Percentiles rank a stretch among this genome's conserved stretches.
These are phyloP conservation scores for Aegilops speltoides DNA, from an alignment of 176 grass and related monocot genomes.

Conservation along the genomic window DNA sequence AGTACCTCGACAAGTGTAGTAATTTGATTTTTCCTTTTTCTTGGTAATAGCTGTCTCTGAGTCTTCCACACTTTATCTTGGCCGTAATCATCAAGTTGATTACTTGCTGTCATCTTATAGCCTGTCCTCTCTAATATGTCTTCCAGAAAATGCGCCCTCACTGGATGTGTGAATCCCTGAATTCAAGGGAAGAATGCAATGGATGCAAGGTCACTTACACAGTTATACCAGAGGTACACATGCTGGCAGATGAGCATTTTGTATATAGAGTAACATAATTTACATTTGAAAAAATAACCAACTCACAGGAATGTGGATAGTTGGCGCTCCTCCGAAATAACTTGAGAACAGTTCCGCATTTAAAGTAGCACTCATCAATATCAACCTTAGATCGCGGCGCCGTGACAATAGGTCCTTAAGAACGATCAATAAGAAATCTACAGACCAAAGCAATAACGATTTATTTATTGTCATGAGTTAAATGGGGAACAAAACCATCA, in stretches of 20 bases:
- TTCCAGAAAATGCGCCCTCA: constrained; percentile 91
- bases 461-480: constrained; percentile 14
- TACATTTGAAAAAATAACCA: constrained; percentile 18
- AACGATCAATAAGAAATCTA: constrained; percentile 97
- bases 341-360: constrained; percentile 96
- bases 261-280: constrained; percentile 19
- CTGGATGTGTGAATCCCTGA: constrained; percentile 94
- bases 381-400: constrained; percentile 85
- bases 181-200: constrained; percentile 21
- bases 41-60: constrained; percentile 74
- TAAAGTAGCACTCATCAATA: constrained; percentile 99
- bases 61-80: constrained; percentile 99
- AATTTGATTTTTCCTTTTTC: constrained; percentile 97
- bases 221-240: constrained; percentile 15
- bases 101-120: constrained; percentile 87
- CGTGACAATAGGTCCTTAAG: constrained; percentile 86
- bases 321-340: constrained; percentile 91
- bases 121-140: constrained; percentile 94
- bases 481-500: constrained; percentile 4
- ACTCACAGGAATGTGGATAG: constrained; percentile 94
- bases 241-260: constrained; percentile 8
- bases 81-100: constrained; percentile 97
- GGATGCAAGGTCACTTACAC: constrained; percentile 20
- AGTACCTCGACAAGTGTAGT: constrained; percentile 88
- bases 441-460: constrained; percentile 4